Base-by-base conservation (phyloP, 192 early-diverging fungal genomes). In the Entophlyctis helioformis region DNA sequence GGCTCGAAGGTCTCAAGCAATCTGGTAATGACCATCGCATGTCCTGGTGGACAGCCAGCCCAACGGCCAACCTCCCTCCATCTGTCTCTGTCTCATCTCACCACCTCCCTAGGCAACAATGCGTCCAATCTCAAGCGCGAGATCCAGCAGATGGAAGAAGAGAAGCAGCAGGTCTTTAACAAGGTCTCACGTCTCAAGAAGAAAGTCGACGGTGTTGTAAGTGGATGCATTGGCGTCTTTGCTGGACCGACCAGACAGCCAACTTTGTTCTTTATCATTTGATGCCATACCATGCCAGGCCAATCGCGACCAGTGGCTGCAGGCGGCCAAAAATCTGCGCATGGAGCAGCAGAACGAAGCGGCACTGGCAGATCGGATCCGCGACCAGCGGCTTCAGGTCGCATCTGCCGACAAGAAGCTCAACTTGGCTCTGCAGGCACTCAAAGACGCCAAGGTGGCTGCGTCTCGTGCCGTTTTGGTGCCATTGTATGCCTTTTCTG, bases 131-230 rank as follows among this genome's bases (percentile, higher is more conserved):
- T 78, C 18, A 76, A 76, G 37, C 50, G 61, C 26, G 76, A 78
- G 50, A 78, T 78, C 32, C 69, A 72, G 53, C 63, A 71, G 43
- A 67, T 76, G 64, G 76, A 78, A 41, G 76, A 78, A 41, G 76
- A 78, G 50, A 78, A 78, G 54, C 72, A 76, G 55, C 76, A 76
- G 38, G 66, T 78, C 29, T 29, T 53, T 32, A 62, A 44, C 40
- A 78, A 76, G 34, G 67, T 78, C 23, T n/a, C 25, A 8, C 60
- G 63, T 21, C 54, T 76, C 33, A 48, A 55, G 40, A 71, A 70
- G 46, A 65, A 71, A 34, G 70, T 76, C n/a, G 58, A 78, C 42
- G 60, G 70, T 33, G 52, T 76, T 13, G 69, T 74, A 56, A 46
- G 66, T 54, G 1, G 12, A 23, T 31, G 4, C n/a, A n/a, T n/a